Evolutionary conservation across 495 filamentous ascomycete species (phyloP), one percentile per base, ranked within the genome.

Genomic region (Staphylotrichum longicolle): DNA sequence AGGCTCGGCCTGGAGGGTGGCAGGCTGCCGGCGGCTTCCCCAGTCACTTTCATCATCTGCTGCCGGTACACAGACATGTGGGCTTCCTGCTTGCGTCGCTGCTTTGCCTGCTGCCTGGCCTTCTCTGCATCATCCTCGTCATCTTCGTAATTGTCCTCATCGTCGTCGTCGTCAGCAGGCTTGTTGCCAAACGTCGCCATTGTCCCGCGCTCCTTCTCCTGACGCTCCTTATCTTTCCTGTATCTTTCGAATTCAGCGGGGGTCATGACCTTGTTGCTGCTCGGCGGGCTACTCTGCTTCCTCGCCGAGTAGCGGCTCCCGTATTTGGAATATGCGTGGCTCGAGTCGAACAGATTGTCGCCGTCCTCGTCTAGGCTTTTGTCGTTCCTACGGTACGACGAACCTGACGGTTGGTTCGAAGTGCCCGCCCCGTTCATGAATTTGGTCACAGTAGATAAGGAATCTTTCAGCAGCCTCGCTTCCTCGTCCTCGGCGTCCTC

Each of bases 41-140:
- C 93, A 7, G 91, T 96, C 20, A 95, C 88, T 69, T 96, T 96
- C 90, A 91, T 95, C 91, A 97, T 96, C 71, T 93, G 88, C 70
- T 97, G 93, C 50, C 94, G 85, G 70, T 96, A 96, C 7, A 97
- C 86, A 11, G 91, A 80, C 72, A 96, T 82, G 71, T 95, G 91
- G 9, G 93, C 93, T 69, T 96, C 91, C 67, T 96, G 92, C 75
- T 93, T 95, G 60, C 86, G 82, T 61, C 93, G 83, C 64, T 92
- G 90, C 68, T 87, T 87, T 47, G 88, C 85, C 39, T 87, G 77
- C 69, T 89, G 81, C 62, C 83, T 88, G 35, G 85, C 82, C 64
- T 87, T 88, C 69, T 96, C 91, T 3, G 79, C 68, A 54, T 96
- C 91, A 64, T 96, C 91, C 55, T 94, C 91, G 57, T 95, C 93